Percentiles rank a stretch among this genome's conserved stretches.
Conservation (phyloP, 164 flowering plant species). For the Cinnamomum micranthum region DNA sequence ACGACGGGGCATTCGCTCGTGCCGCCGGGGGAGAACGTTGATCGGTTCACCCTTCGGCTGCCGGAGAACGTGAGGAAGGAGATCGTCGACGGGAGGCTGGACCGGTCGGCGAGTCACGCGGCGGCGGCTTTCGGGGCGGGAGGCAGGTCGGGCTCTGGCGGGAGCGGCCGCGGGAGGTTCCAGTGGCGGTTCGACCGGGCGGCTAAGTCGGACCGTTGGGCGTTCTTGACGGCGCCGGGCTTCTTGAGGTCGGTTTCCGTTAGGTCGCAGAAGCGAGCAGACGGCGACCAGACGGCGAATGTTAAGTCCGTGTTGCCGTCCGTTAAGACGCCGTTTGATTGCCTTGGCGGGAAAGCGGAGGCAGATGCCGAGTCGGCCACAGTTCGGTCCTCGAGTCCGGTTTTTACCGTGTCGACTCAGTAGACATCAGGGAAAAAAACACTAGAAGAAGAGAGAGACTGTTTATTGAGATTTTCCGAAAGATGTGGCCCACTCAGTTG, state of each 20-base stretch:
- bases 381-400: neutral
- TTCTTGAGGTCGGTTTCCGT: conserved; percentile 34
- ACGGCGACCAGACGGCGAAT: conserved; percentile 23
- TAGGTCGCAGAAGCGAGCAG: conserved; percentile 31
- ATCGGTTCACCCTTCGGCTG: conserved; percentile 53
- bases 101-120: conserved; percentile 42
- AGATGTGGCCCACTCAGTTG: too few species aligned
- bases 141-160: conserved; percentile 14
- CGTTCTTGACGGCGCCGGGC: conserved; percentile 43
- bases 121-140: conserved; percentile 3
- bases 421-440: neutral
- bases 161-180: conserved; percentile 12
- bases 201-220: conserved; percentile 56
- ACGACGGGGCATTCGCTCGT: conserved; percentile 76
- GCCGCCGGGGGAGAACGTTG: conserved; percentile 52
- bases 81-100: conserved; percentile 32
- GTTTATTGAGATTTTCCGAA: too few species aligned
- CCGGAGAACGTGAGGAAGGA: conserved; percentile 54
- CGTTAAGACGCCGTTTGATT: conserved; percentile 20
- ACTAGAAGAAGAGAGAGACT: neutral
- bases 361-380: neutral
- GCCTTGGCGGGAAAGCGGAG: conserved; percentile 7
- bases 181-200: conserved; percentile 23
- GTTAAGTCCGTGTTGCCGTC: neutral
- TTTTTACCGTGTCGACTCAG: conserved; percentile 8